Percentiles rank a stretch among this genome's conserved stretches.
Conservation (phyloP, 768 basidiomycete genomes). For the Hypsizygus marmoreus region DNA sequence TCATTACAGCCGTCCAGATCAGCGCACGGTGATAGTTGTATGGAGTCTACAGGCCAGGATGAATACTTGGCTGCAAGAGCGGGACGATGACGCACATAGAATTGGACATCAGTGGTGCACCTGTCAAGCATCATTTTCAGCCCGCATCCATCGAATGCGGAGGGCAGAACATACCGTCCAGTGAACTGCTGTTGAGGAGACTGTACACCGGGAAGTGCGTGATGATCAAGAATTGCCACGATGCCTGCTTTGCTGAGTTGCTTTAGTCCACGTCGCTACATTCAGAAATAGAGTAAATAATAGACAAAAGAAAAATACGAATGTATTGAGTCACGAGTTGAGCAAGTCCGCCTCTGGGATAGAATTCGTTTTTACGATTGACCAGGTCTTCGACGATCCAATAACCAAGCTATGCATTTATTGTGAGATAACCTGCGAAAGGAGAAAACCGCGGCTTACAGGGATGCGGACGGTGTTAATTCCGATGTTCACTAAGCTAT, state of each 20-base stretch:
- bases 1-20: constrained; percentile 83
- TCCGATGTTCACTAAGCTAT: constrained; percentile 50
- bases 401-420: constrained; percentile 61
- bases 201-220: constrained; percentile 73
- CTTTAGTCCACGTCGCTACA: constrained; percentile 61
- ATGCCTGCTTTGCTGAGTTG: constrained; percentile 67
- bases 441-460: constrained; percentile 36
- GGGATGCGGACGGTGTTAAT: constrained; percentile 82
- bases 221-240: constrained; percentile 63
- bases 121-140: constrained; percentile 31
- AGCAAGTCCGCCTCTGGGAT: constrained; percentile 67
- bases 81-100: constrained; percentile 56
- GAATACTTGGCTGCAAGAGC: neutral
- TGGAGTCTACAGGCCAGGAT: constrained; percentile 46
- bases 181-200: constrained; percentile 63
- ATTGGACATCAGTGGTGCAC: constrained; percentile 68
- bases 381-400: constrained; percentile 82
- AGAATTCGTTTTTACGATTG: constrained; percentile 58
- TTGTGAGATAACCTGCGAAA: neutral
- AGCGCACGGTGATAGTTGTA: constrained; percentile 78
- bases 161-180: constrained; percentile 50
- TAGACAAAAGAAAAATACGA: neutral
- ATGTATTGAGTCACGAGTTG: constrained; percentile 51
- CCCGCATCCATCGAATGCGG: neutral
- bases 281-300: neutral